Evolutionary conservation across 306 rosid genomes (phyloP).

Genomic region (Ziziphus jujuba): DNA sequence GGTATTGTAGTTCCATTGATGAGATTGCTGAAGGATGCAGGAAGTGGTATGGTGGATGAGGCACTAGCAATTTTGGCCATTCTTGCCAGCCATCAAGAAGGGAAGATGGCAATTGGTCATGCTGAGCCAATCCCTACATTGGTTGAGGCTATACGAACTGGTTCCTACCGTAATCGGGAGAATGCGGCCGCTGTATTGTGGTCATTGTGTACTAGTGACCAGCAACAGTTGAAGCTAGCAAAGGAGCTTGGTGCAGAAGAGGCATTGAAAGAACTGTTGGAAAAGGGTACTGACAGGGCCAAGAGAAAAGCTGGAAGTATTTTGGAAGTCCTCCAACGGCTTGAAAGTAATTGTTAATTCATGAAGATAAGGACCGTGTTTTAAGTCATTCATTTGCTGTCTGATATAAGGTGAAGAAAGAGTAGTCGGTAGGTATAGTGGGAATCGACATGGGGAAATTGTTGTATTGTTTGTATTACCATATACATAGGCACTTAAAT

Average conservation of each 20-base stretch:
- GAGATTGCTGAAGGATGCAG: slow-evolving; percentile 74
- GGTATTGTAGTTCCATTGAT: slow-evolving; percentile 80
- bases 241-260: slow-evolving; percentile 78
- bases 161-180: slow-evolving; percentile 94
- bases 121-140: slow-evolving; percentile 69
- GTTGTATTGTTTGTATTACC: too few relatives aligned
- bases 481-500: too few relatives aligned
- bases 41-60: slow-evolving; percentile 98
- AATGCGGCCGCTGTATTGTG: slow-evolving; percentile 88
- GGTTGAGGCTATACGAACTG: slow-evolving; percentile 80
- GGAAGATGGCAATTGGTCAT: slow-evolving; percentile 65
- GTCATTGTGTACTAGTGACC: slow-evolving; percentile 74
- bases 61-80: slow-evolving; percentile 92
- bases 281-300: slow-evolving; percentile 93
- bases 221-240: slow-evolving; percentile 64
- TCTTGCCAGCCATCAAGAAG: slow-evolving; percentile 88
- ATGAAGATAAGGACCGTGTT: slow-evolving; percentile 10
- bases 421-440: not conserved
- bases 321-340: slow-evolving; percentile 59
- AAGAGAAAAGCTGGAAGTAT: slow-evolving; percentile 87
- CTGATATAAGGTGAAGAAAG: not conserved
- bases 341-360: slow-evolving; percentile 42
- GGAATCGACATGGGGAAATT: too few relatives aligned
- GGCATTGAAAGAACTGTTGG: slow-evolving; percentile 75
- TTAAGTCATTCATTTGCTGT: slow-evolving; percentile 18